phyloP scores from a whole-genome alignment of 139 green algal species.

The Chlorella sorokiniana region DNA sequence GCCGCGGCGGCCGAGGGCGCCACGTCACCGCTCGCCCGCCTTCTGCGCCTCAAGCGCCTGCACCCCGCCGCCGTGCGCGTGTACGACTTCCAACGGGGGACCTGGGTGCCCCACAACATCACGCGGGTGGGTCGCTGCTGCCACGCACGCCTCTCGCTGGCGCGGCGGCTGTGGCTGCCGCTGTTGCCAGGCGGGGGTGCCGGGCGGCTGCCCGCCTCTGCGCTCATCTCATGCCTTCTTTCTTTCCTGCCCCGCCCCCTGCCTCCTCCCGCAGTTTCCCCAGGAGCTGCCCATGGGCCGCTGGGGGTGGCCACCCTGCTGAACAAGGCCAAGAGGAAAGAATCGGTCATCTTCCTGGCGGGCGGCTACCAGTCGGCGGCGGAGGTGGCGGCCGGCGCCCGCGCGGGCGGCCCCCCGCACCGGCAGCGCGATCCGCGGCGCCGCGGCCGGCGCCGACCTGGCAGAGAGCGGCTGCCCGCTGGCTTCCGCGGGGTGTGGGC shows the following conservation, averaged over 20 bases:
- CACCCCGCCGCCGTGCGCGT: neutral
- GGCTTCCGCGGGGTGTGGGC: neutral
- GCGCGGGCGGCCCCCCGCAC: neutral
- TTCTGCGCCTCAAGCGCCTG: neutral
- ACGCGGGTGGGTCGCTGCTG: neutral
- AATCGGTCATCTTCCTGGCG: slow-evolving; percentile 4
- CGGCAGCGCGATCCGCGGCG: neutral
- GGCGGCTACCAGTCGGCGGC: neutral
- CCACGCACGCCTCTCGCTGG: neutral
- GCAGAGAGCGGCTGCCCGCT: slow-evolving; percentile 1
- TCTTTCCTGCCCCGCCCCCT: neutral
- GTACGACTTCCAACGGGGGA: neutral
- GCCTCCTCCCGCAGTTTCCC: neutral
- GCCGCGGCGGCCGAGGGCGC: neutral
- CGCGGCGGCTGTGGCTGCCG: neutral
- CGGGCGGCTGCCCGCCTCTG: neutral
- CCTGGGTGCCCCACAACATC: slow-evolving; percentile 19
- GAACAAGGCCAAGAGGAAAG: slow-evolving; percentile 27
- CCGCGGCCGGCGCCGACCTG: neutral
- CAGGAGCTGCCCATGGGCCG: slow-evolving; percentile 10
- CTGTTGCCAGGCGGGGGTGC: neutral
- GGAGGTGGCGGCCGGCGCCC: neutral
- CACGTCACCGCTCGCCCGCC: neutral
- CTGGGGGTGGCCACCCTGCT: slow-evolving; percentile 23
- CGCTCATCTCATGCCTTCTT: neutral